Conservation (phyloP, 169 alveolate genomes). For the Theileria luwenshuni region DNA sequence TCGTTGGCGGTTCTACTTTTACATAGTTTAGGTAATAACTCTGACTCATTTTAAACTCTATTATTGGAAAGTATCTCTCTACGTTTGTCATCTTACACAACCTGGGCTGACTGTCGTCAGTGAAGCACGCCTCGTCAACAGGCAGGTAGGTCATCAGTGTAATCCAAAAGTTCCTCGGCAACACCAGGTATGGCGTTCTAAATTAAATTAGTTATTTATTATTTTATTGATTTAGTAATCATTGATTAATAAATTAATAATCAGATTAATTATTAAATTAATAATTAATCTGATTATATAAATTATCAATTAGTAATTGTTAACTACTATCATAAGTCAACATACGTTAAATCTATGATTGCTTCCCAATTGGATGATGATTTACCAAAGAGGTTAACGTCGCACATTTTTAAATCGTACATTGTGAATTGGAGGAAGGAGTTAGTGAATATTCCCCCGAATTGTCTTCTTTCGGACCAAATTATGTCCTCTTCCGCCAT, state of each 20-base stretch:
- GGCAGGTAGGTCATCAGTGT: conserved; percentile 77
- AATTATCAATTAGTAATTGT: conserved; percentile 9
- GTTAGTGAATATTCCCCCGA: conserved; percentile 76
- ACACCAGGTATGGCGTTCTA: conserved; percentile 70
- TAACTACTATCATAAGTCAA: not conserved
- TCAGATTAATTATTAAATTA: no score
- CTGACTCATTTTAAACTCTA: conserved; percentile 55
- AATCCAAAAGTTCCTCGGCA: conserved; percentile 79
- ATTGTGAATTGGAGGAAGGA: conserved; percentile 71
- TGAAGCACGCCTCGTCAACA: conserved; percentile 67
- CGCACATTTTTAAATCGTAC: conserved; percentile 71
- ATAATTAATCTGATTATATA: no score
- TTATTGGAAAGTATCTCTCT: conserved; percentile 46
- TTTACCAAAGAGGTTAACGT: conserved; percentile 69
- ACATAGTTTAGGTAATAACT: not conserved
- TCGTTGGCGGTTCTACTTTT: not conserved
- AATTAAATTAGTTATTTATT: not conserved
- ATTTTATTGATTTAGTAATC: no score
- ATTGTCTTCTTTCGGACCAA: conserved; percentile 77
- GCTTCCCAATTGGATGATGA: conserved; percentile 76
- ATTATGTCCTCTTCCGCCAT: conserved; percentile 27
- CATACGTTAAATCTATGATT: conserved; percentile 56
- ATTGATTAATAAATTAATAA: no score
- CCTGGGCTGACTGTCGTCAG: conserved; percentile 30
- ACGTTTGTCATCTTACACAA: conserved; percentile 44